These are phyloP conservation scores for Crithidia thermophila DNA, from an alignment of 208 protist species.

Conservation along the genomic window DNA sequence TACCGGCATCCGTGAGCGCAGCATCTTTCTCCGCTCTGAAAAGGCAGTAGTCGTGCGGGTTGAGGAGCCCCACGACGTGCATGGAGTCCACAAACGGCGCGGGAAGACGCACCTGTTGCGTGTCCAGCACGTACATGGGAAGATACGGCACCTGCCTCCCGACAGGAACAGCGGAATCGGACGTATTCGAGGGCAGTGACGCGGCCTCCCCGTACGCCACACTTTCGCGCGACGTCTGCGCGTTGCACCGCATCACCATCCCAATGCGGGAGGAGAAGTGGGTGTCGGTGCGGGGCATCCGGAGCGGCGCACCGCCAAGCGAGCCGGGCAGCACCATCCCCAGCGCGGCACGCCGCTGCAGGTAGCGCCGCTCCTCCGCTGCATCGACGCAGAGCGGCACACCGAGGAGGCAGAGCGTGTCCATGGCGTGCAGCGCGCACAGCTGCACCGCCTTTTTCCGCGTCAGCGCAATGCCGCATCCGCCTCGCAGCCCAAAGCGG, in stretches of 20 bases:
- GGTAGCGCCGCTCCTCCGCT: conserved; percentile 42
- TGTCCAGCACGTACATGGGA: conserved; percentile 73
- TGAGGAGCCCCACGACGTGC: conserved; percentile 46
- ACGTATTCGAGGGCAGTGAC: neutral
- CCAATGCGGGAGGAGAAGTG: neutral
- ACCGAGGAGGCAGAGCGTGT: conserved; percentile 58
- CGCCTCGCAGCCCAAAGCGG: conserved; percentile 70
- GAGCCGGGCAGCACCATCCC: conserved; percentile 29
- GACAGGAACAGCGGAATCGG: too few relatives aligned
- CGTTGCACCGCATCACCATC: too few relatives aligned
- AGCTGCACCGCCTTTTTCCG: conserved; percentile 66
- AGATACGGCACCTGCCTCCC: conserved; percentile 44
- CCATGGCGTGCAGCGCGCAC: conserved; percentile 71
- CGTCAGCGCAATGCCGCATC: conserved; percentile 53
- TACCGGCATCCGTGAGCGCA: conserved; percentile 30
- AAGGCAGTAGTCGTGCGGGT: conserved; percentile 73
- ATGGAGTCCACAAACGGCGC: conserved; percentile 55
- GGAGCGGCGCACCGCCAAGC: neutral
- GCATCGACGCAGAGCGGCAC: conserved; percentile 56
- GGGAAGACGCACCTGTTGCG: conserved; percentile 48
- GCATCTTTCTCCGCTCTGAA: conserved; percentile 31
- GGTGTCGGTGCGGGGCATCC: neutral
- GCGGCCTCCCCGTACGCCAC: too few relatives aligned
- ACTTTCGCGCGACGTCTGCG: too few relatives aligned
- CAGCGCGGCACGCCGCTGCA: conserved; percentile 46